Evolutionary conservation across 2,329 filamentous ascomycete genomes (phyloP).

Genomic region (Pestalotiopsis sp.): DNA sequence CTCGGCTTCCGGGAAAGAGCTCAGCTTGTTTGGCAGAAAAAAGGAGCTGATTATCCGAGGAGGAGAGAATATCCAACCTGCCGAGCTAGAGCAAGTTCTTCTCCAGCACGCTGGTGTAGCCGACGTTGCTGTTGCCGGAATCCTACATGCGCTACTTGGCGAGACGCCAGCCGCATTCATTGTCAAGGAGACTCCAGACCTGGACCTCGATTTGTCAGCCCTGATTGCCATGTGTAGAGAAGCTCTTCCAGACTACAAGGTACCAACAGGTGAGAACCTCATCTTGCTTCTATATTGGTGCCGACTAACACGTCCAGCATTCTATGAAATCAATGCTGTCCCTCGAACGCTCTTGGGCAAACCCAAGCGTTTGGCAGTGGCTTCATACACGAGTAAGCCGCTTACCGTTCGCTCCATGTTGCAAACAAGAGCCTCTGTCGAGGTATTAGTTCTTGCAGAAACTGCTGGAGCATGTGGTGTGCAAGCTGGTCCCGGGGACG

Average conservation of each 20-base stretch:
- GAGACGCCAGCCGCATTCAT: constrained; percentile 10
- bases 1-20: background rate
- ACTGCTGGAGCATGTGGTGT: constrained; percentile 6
- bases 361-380: constrained; percentile 4
- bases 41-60: constrained; percentile 9
- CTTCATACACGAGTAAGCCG: constrained; percentile 1
- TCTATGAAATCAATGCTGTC: constrained; percentile 8
- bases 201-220: constrained; percentile 6
- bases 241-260: constrained; percentile 10
- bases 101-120: constrained; percentile 5
- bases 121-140: constrained; percentile 1
- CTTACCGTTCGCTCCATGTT: constrained; percentile 7
- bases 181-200: constrained; percentile 6
- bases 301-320: background rate
- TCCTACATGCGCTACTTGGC: background rate
- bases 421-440: constrained; percentile 1
- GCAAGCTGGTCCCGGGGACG: constrained; percentile 6
- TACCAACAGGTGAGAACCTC: constrained; percentile 2
- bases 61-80: constrained; percentile 8
- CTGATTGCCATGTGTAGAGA: background rate
- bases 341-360: constrained; percentile 5
- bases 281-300: background rate
- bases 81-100: constrained; percentile 7
- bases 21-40: constrained; percentile 1
- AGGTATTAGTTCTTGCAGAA: constrained; percentile 7